A percentile compares a stretch with the other conserved stretches of the same genome.
Conservation (phyloP, 768 basidiomycete genomes). For the Pleurotus tuber-regium region DNA sequence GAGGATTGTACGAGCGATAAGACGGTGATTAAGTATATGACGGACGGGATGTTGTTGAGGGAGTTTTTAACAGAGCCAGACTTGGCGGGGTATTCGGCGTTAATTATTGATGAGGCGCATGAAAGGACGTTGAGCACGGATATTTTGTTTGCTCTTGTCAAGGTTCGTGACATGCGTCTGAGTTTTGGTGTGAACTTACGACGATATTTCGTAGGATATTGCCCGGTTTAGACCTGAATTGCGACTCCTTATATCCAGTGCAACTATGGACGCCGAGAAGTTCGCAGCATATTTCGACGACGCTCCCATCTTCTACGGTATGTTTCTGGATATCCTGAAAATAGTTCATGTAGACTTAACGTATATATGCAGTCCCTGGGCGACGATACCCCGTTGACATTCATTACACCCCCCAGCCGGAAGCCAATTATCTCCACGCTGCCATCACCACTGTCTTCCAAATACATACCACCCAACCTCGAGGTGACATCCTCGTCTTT, state of each 20-base stretch:
- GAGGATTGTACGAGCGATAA: slow-evolving; percentile 99
- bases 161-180: slow-evolving; percentile 59
- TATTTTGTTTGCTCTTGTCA: slow-evolving; percentile 96
- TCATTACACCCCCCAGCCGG: slow-evolving; percentile 98
- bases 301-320: slow-evolving; percentile 92
- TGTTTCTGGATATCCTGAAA: slow-evolving; percentile 25
- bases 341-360: too few species aligned
- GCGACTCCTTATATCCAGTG: slow-evolving; percentile 89
- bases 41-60: slow-evolving; percentile 96
- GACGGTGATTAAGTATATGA: slow-evolving; percentile 99
- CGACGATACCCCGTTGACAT: slow-evolving; percentile 97
- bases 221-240: slow-evolving; percentile 95
- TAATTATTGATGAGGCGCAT: slow-evolving; percentile 99
- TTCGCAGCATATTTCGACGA: slow-evolving; percentile 97
- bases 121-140: slow-evolving; percentile 98
- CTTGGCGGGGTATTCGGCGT: slow-evolving; percentile 88
- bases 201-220: slow-evolving; percentile 72
- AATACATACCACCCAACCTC: slow-evolving; percentile 97
- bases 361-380: slow-evolving; percentile 90
- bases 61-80: slow-evolving; percentile 98
- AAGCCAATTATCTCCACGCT: slow-evolving; percentile 98
- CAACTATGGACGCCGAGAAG: slow-evolving; percentile 97
- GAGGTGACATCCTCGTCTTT: slow-evolving; percentile 97
- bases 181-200: slow-evolving; percentile 22
- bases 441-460: slow-evolving; percentile 99